Evolutionary conservation across 179 eudicot genomes (phyloP), one percentile per base, ranked within the genome.

Genomic region (Beta lomatogona): DNA sequence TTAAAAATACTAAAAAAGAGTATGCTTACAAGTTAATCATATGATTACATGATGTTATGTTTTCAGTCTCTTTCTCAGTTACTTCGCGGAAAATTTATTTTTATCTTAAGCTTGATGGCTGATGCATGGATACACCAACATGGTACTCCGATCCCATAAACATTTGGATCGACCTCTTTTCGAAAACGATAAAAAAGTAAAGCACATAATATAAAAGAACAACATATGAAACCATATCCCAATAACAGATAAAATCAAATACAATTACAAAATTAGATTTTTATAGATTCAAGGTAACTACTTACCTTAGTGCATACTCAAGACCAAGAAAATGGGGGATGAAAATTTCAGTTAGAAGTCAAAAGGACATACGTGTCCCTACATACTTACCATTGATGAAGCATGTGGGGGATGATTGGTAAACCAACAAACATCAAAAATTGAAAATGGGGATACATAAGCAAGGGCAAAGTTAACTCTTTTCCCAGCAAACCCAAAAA

Each of bases 291-390:
- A 72, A 84, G 86, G 86, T 81, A 81, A 84, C 84, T 50, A 57
- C 84, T 81, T 77, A 77, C 78, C 86, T 84, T 84, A 78, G 60
- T 36, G 60, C 63, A 81, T 75, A 84, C 84, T 84, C 87, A 73
- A 84, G 65, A 66, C 73, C 45, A 84, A 78, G 84, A 77, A 84
- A 80, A 77, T 50, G 16, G 46, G 46, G 71, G 46, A 22, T 25
- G 25, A 22, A 53, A 46, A 48, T 72, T 84, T 78, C 73, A 81
- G 64, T 41, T 75, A 50, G 55, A 75, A 73, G 86, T 77, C 86
- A 84, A 81, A 80, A 28, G 58, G 54, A 81, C 48, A 58, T 70
- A 76, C 74, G 41, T 65, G 83, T 75, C 50, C 76, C 79, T 68
- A 82, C 71, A 48, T 61, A 82, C 52, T 28, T 77, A 58, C 76